Evolutionary conservation across 345 rosid species (phyloP).

Genomic region (Populus euphratica): DNA sequence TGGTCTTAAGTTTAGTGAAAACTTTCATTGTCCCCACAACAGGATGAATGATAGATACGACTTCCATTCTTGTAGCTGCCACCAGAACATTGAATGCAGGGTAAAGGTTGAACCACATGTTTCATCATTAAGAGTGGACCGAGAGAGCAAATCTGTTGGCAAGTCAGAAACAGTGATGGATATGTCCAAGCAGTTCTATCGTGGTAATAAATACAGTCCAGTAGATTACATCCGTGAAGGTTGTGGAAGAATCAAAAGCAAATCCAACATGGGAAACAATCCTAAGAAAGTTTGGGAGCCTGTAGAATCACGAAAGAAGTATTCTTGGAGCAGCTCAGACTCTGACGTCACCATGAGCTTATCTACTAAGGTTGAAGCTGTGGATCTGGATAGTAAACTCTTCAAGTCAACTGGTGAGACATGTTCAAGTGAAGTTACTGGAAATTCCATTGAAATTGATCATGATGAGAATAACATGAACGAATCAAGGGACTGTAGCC

Average conservation of each 20-base stretch:
- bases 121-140: slow-evolving; percentile 45
- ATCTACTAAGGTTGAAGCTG: slow-evolving; percentile 41
- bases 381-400: slow-evolving; percentile 26
- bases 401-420: slow-evolving; percentile 39
- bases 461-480: slow-evolving; percentile 21
- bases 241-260: slow-evolving; percentile 58
- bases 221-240: slow-evolving; percentile 44
- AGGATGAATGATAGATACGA: slow-evolving; percentile 54
- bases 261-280: slow-evolving; percentile 32
- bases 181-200: slow-evolving; percentile 54
- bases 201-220: slow-evolving; percentile 51
- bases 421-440: slow-evolving; percentile 40
- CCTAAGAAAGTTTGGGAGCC: slow-evolving; percentile 80
- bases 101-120: slow-evolving; percentile 52
- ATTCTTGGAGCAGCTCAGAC: slow-evolving; percentile 60
- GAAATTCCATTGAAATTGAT: slow-evolving; percentile 37
- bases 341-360: slow-evolving; percentile 50
- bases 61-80: slow-evolving; percentile 60
- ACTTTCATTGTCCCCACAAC: slow-evolving; percentile 46
- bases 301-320: slow-evolving; percentile 57
- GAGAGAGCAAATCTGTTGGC: slow-evolving; percentile 46
- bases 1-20: slow-evolving; percentile 53
- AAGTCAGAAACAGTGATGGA: slow-evolving; percentile 55
- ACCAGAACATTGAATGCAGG: slow-evolving; percentile 50
- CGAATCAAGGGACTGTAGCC: slow-evolving; percentile 23